Evolutionary conservation across 2,329 filamentous ascomycete species (phyloP).

Genomic region (Cordyceps militaris): DNA sequence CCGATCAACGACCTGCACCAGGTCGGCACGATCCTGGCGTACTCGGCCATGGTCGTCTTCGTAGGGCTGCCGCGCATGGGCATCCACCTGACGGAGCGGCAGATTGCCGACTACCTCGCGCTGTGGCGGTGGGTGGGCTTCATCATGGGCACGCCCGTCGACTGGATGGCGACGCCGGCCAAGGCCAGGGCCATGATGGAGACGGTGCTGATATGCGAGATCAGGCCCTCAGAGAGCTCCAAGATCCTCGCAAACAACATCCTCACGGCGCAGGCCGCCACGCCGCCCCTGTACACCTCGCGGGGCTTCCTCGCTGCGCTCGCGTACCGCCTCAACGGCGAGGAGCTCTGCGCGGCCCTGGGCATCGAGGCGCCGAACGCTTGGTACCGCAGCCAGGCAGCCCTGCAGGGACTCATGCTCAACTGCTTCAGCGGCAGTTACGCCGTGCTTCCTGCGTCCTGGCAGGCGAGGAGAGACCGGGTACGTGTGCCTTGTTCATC

Average conservation of each 20-base stretch:
- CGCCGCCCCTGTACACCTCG: constrained; percentile 58
- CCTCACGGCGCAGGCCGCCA: constrained; percentile 58
- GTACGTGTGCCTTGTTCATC: constrained; percentile 16
- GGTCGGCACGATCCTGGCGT: constrained; percentile 64
- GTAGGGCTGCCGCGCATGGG: constrained; percentile 66
- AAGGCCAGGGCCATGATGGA: constrained; percentile 60
- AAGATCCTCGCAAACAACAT: constrained; percentile 67
- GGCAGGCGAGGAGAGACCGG: constrained; percentile 31
- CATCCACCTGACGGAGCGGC: constrained; percentile 53
- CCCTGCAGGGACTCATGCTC: constrained; percentile 61
- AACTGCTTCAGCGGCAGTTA: constrained; percentile 44
- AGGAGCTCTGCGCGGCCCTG: constrained; percentile 52
- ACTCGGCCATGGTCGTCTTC: constrained; percentile 62
- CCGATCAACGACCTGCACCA: constrained; percentile 71
- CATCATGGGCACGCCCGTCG: constrained; percentile 61
- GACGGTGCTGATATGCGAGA: constrained; percentile 56
- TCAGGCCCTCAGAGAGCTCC: constrained; percentile 56
- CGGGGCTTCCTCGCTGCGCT: constrained; percentile 61
- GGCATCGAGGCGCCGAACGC: constrained; percentile 47
- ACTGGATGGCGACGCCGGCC: constrained; percentile 48
- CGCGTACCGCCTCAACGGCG: constrained; percentile 64
- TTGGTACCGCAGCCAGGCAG: constrained; percentile 54
- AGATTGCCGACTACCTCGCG: constrained; percentile 63
- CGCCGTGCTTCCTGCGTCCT: constrained; percentile 26
- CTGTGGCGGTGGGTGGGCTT: constrained; percentile 71